Percentiles rank a stretch among this genome's conserved stretches.
Evolutionary conservation across 192 early-diverging fungal genomes (phyloP).

Genomic region (Ramicandelaber brevisporus): DNA sequence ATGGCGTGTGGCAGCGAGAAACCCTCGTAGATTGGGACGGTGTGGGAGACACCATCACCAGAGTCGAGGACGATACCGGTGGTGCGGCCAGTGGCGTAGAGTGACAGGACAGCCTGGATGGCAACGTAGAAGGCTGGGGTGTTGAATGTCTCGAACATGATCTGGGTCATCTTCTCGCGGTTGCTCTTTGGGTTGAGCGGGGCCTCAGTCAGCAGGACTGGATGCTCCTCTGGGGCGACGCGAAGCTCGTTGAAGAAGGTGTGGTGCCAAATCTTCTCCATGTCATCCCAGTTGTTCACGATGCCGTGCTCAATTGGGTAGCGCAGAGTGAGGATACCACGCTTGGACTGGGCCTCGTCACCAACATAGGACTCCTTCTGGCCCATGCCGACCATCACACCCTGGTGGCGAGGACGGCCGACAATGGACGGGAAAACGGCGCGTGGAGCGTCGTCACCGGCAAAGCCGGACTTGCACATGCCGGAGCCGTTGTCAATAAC

Average conservation of each 20-base stretch:
- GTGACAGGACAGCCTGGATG: constrained; percentile 89
- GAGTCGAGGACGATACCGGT: constrained; percentile 98
- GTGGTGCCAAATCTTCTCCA: constrained; percentile 95
- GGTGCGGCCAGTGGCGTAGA: constrained; percentile 90
- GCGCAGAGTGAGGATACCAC: constrained; percentile 65
- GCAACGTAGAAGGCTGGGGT: constrained; percentile 90
- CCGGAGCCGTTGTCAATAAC: constrained; percentile 86
- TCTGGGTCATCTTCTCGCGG: constrained; percentile 98
- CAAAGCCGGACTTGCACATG: constrained; percentile 89
- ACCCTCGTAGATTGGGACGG: constrained; percentile 96
- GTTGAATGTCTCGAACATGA: constrained; percentile 99
- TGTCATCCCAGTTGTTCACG: constrained; percentile 82
- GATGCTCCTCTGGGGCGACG: constrained; percentile 95
- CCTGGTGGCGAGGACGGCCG: constrained; percentile 66
- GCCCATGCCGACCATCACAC: constrained; percentile 76
- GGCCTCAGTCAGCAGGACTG: constrained; percentile 86
- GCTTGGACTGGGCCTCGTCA: constrained; percentile 75
- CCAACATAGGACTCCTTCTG: constrained; percentile 80
- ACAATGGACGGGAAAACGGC: constrained; percentile 74
- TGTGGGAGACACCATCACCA: constrained; percentile 95
- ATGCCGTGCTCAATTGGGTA: constrained; percentile 87
- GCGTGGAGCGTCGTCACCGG: constrained; percentile 73
- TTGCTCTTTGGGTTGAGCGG: constrained; percentile 95
- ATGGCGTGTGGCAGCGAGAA: constrained; percentile 90
- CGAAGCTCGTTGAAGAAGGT: constrained; percentile 96